Evolutionary conservation across 139 green algal genomes (phyloP), one percentile per base, ranked within the genome.

Genomic region (Axilococcus clingmanii): DNA sequence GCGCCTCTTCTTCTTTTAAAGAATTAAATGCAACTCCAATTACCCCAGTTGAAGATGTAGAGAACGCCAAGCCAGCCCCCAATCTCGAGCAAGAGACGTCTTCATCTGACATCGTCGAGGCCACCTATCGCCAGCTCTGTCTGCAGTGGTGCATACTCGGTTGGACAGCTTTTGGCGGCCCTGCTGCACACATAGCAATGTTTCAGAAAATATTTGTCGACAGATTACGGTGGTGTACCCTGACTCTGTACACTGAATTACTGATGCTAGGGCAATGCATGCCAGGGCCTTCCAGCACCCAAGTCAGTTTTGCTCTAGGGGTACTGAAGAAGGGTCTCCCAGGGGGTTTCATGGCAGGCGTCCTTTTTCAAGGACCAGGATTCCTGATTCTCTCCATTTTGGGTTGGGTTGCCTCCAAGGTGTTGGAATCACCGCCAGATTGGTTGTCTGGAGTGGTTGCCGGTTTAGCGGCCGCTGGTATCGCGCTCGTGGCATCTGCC

Each of bases 311-410:
- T 57, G 47, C 48, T 6, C 30, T 72, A 2, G 55, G 55, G 28
- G 46, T 37, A 27, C 61, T 85, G 24, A 88, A 94, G 62, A 82
- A 82, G 48, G 89, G 89, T 17, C 59, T 85, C 1, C 22, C 67
- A 50, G 80, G 80, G 24, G 80, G 80, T 34, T 61, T 89, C 29
- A 42, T 92, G 20, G 74, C 68, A 15, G 83, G 71, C 11, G 66
- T 79, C 2, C 77, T 96, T 52, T 96, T 96, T 71, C 85, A 94
- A 68, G 85, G 85, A 53, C 88, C 88, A 1, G 87, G 83, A 24
- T 61, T 87, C 5, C 9, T 93, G 53, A 77, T 94, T 27, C 88
- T 92, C 67, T 74, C 79, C 17, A 54, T 78, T 8, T 52, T 89
- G 7, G 86, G 86, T n/a, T 69, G 79, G 17, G 74, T 63, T 15